Percentiles rank a stretch among this genome's conserved stretches.
phyloP scores from a whole-genome alignment of 352 stramenopile genomes.

The Pythium plurisporium region DNA sequence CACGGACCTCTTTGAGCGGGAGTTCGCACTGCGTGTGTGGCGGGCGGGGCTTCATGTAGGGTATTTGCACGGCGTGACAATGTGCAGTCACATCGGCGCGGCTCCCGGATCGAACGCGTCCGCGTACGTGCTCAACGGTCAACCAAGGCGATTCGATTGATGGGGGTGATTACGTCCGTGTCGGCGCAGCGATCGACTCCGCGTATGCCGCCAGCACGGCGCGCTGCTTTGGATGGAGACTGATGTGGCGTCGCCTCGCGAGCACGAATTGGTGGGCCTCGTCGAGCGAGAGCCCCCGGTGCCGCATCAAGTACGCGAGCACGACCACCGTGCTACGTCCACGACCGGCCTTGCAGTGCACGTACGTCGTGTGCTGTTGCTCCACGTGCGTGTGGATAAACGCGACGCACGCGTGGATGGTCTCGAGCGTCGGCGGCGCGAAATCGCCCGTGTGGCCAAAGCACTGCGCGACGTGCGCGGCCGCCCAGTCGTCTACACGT shows the following conservation, averaged over 20 bases:
- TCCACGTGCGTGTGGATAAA: conserved; percentile 68
- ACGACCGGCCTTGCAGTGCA: conserved; percentile 79
- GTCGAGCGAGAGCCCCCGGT: conserved; percentile 52
- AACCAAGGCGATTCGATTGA: conserved; percentile 39
- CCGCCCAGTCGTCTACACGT: conserved; percentile 48
- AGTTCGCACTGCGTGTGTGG: conserved; percentile 31
- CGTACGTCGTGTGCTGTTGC: conserved; percentile 55
- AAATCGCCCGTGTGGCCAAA: conserved; percentile 68
- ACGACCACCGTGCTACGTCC: conserved; percentile 72
- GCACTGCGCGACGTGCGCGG: conserved; percentile 44
- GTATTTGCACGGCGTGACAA: conserved; percentile 11
- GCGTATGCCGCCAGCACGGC: conserved; percentile 43
- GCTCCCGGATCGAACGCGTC: too few species aligned
- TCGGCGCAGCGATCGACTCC: background rate
- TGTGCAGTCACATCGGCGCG: conserved; percentile 29
- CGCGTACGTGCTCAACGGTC: conserved; percentile 41
- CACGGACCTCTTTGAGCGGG: conserved; percentile 33
- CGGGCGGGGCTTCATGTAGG: conserved; percentile 27
- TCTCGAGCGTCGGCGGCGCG: conserved; percentile 57
- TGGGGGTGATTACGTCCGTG: background rate
- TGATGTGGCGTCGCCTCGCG: conserved; percentile 56
- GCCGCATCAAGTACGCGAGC: conserved; percentile 61
- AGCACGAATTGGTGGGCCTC: conserved; percentile 51
- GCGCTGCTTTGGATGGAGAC: conserved; percentile 54
- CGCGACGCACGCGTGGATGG: conserved; percentile 45